Conservation (phyloP, 2,329 filamentous ascomycete species). For the Arthrobotrys conoides region DNA sequence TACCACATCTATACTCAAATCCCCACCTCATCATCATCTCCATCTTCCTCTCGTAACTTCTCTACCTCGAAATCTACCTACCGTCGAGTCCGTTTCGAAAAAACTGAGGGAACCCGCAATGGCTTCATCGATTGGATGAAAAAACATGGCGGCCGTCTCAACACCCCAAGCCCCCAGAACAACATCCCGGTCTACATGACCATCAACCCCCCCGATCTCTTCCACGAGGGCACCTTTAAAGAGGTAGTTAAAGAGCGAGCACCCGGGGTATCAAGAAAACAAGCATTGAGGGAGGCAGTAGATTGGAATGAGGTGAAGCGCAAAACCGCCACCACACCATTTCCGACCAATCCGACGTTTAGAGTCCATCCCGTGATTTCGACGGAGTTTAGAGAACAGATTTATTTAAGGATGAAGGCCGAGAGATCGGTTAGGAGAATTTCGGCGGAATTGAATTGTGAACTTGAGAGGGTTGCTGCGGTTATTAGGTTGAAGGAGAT, state of each 20-base stretch:
- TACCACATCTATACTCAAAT: conserved; percentile 44
- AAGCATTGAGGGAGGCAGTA: background rate
- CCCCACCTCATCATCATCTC: conserved; percentile 6
- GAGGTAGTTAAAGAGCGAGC: background rate
- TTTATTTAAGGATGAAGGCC: conserved; percentile 79
- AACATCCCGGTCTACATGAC: conserved; percentile 61
- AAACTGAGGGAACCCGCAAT: conserved; percentile 60
- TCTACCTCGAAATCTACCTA: conserved; percentile 50
- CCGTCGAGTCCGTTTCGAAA: conserved; percentile 48
- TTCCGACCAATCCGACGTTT: conserved; percentile 81
- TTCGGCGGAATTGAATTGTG: conserved; percentile 81
- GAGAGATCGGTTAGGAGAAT: conserved; percentile 81
- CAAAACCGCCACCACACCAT: conserved; percentile 66
- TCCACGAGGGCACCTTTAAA: background rate
- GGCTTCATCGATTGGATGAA: conserved; percentile 62
- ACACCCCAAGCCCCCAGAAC: conserved; percentile 46
- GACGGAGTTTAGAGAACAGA: conserved; percentile 79
- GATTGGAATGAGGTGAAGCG: conserved; percentile 29
- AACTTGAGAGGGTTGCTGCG: conserved; percentile 86
- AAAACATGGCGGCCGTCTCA: conserved; percentile 61
- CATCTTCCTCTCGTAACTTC: conserved; percentile 58
- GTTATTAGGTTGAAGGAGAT: conserved; percentile 88
- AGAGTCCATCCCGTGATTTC: conserved; percentile 80
- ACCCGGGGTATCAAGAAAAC: background rate
- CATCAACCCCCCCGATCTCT: conserved; percentile 11